Evolutionary conservation across 1,284 basidiomycete species (phyloP).

Genomic region (Vanrija humicola): DNA sequence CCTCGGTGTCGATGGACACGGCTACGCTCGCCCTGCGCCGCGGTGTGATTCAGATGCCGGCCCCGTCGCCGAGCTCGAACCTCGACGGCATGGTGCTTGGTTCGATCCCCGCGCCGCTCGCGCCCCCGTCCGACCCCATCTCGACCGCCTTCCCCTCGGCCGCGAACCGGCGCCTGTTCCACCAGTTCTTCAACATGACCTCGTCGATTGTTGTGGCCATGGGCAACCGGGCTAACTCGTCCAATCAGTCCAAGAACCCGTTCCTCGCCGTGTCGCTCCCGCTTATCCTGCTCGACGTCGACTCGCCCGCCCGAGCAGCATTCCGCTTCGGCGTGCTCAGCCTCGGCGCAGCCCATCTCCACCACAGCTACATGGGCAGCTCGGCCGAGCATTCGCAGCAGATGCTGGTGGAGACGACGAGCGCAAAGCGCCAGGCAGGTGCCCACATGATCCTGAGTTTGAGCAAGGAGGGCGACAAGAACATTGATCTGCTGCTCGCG

Average conservation of each 20-base stretch:
- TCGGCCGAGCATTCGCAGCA: background rate
- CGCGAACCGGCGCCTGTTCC: slow-evolving; percentile 16
- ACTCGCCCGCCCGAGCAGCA: slow-evolving; percentile 9
- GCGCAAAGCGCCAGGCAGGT: slow-evolving; percentile 8
- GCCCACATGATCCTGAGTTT: slow-evolving; percentile 8
- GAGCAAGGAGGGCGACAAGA: slow-evolving; percentile 1
- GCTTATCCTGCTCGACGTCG: slow-evolving; percentile 9
- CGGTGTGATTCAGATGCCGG: background rate
- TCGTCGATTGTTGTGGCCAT: slow-evolving; percentile 15
- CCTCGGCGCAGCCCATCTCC: slow-evolving; percentile 14
- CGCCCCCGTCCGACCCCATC: slow-evolving; percentile 3
- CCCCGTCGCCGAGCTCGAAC: background rate
- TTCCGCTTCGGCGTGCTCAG: slow-evolving; percentile 19
- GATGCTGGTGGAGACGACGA: slow-evolving; percentile 1
- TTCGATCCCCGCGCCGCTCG: background rate
- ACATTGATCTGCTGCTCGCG: slow-evolving; percentile 11
- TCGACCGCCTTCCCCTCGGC: slow-evolving; percentile 15
- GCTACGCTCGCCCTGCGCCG: background rate
- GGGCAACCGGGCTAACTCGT: slow-evolving; percentile 1
- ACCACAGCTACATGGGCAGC: slow-evolving; percentile 6
- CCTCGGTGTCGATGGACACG: background rate
- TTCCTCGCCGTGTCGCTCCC: slow-evolving; percentile 13
- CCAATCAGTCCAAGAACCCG: slow-evolving; percentile 8
- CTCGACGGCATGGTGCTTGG: background rate
- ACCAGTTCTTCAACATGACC: slow-evolving; percentile 15